Conservation (phyloP, 192 early-diverging fungal species). For the Coemansia sp. region DNA sequence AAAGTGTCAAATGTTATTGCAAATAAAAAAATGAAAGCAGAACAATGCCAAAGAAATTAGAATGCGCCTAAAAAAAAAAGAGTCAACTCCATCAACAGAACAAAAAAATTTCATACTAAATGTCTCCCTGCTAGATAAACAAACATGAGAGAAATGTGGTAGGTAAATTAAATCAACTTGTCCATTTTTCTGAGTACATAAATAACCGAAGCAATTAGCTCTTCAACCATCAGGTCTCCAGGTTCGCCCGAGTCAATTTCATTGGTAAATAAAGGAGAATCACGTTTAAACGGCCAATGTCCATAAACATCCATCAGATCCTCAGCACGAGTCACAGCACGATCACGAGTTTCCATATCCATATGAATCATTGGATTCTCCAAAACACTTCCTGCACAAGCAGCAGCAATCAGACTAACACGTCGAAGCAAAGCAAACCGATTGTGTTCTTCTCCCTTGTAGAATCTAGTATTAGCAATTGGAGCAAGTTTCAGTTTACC, state of each 20-base stretch:
- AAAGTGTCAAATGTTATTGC: not conserved
- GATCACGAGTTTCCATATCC: slow-evolving; percentile 81
- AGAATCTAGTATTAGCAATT: slow-evolving; percentile 33
- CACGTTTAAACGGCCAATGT: slow-evolving; percentile 65
- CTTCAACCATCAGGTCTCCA: slow-evolving; percentile 59
- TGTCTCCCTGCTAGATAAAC: too few species aligned
- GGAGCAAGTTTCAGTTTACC: slow-evolving; percentile 27
- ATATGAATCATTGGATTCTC: slow-evolving; percentile 90
- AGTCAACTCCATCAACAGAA: not conserved
- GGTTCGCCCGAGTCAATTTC: slow-evolving; percentile 58
- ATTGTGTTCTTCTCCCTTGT: slow-evolving; percentile 27
- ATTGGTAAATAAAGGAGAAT: slow-evolving; percentile 57
- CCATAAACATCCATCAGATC: slow-evolving; percentile 87
- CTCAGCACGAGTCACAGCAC: slow-evolving; percentile 85
- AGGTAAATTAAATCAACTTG: slow-evolving; percentile 59
- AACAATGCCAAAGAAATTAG: not conserved
- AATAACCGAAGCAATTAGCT: slow-evolving; percentile 76
- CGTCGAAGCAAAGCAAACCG: slow-evolving; percentile 68
- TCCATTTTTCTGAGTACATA: slow-evolving; percentile 90
- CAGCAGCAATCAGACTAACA: slow-evolving; percentile 87
- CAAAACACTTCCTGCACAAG: slow-evolving; percentile 95
- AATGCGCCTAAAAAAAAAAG: not conserved
- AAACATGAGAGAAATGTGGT: not conserved
- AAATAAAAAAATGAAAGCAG: not conserved
- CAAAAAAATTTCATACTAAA: not conserved